Evolutionary conservation across 1,284 basidiomycete genomes (phyloP).

Genomic region (Ceratobasidium sp.): DNA sequence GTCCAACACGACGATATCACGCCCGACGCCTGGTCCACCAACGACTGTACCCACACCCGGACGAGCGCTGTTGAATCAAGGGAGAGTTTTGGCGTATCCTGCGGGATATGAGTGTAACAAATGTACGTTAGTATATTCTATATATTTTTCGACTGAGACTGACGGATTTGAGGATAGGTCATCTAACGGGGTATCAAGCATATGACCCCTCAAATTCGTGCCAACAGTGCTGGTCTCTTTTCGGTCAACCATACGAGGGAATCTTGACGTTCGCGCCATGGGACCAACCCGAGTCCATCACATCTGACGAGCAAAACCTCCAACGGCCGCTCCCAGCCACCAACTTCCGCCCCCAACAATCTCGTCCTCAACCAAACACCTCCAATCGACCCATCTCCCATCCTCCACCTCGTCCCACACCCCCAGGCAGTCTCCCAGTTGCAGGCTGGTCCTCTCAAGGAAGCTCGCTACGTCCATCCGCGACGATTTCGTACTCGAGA

Average conservation of each 20-base stretch:
- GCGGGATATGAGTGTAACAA: constrained; percentile 71
- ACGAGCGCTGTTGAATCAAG: constrained; percentile 71
- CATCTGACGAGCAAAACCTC: constrained; percentile 56
- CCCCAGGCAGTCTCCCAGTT: constrained; percentile 49
- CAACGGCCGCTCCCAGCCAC: constrained; percentile 61
- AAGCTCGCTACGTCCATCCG: constrained; percentile 44
- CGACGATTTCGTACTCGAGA: constrained; percentile 29
- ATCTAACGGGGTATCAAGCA: constrained; percentile 79
- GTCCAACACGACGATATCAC: constrained; percentile 38
- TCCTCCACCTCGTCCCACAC: neutral
- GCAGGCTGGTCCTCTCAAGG: constrained; percentile 48
- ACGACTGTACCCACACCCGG: constrained; percentile 74
- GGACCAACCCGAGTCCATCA: constrained; percentile 55
- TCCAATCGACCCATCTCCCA: constrained; percentile 45
- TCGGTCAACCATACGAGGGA: constrained; percentile 70
- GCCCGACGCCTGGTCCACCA: constrained; percentile 62
- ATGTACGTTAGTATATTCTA: constrained; percentile 62
- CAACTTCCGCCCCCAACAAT: constrained; percentile 48
- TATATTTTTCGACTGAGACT: constrained; percentile 43
- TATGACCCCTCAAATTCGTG: constrained; percentile 76
- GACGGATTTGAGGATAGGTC: constrained; percentile 61
- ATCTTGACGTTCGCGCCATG: constrained; percentile 71
- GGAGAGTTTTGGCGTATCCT: constrained; percentile 76
- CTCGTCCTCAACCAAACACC: constrained; percentile 46
- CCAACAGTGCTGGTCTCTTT: constrained; percentile 77